Conservation (phyloP, 306 rosid genomes). For the Trifolium dubium region DNA sequence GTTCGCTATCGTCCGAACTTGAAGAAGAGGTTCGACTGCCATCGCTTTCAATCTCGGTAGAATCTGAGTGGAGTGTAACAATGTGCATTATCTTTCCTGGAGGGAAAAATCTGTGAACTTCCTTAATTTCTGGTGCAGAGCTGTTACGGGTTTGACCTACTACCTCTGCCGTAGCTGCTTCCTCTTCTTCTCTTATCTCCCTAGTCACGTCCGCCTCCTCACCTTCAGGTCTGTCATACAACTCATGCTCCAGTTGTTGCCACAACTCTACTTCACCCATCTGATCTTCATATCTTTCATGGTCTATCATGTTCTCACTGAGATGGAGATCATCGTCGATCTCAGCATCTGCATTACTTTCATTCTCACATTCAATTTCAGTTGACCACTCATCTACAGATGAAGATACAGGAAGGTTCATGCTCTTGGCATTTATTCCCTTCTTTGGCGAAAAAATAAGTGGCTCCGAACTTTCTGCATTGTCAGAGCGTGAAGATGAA, state of each 20-base stretch:
- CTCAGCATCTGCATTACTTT: conserved; percentile 42
- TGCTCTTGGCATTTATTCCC: conserved; percentile 47
- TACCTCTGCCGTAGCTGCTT: conserved; percentile 66
- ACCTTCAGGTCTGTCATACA: conserved; percentile 57
- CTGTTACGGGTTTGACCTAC: conserved; percentile 52
- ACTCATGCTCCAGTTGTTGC: conserved; percentile 90
- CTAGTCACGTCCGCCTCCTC: conserved; percentile 66
- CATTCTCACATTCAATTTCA: conserved; percentile 62
- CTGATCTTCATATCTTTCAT: conserved; percentile 58
- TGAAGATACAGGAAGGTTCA: conserved; percentile 66
- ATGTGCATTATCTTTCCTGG: conserved; percentile 94
- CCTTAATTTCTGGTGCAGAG: conserved; percentile 61
- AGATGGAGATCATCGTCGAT: conserved; percentile 44
- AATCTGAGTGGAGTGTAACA: conserved; percentile 49
- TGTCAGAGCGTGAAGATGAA: conserved; percentile 41
- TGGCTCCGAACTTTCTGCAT: conserved; percentile 50
- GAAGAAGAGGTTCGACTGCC: conserved; percentile 54
- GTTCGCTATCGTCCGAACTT: conserved; percentile 51
- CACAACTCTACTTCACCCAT: conserved; percentile 89
- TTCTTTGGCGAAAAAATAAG: conserved; percentile 56
- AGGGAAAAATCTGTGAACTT: conserved; percentile 82
- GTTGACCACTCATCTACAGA: conserved; percentile 74
- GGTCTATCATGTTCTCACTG: conserved; percentile 47
- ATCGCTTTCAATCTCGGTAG: conserved; percentile 49
- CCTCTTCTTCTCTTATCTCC: conserved; percentile 77